Evolutionary conservation across 257 asterid species (phyloP), one percentile per base, ranked within the genome.

Genomic region (Plantago major): DNA sequence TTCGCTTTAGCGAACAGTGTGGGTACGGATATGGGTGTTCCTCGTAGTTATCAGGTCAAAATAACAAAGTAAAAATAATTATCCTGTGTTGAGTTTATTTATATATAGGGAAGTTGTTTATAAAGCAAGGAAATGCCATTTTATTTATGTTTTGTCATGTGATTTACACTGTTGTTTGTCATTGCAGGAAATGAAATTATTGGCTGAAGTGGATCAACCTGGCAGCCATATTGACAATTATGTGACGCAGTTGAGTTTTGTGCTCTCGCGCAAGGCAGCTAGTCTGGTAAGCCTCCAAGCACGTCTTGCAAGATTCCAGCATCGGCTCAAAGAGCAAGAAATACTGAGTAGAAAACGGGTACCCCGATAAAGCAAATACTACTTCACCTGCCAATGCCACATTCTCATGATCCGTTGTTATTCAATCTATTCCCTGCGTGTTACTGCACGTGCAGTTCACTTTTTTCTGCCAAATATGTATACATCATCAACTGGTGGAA

Each of bases 241-340:
- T 26, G 92, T 87, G 72, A 73, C 96, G 7, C 96, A 89, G 56
- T 75, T 93, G 79, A 83, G 89, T 72, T 87, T 89, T 42, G 86
- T 93, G 58, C 95, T 89, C 64, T 87, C 99, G 0, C 90, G 94
- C 65, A 93, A 93, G 81, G 97, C 97, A 17, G 88, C 96, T 71
- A 87, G 89, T 75, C 81, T 87, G 50, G 96, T 93, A 62, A 79
- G 99, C 75, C 95, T 93, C 46, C 99, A 89, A 73, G 97, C 99
- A 40, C 96, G 94, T n/a, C 94, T 89, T 11, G 91, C 94, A 46
- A 76, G 99, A 78, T 93, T 93, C 80, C 99, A 87, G 80, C 99
- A 93, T 72, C 94, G 91, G 49, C 74, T 89, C 71, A 86, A 83
- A 76, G 97, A 93, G 78, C 99, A 93, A 75, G 99, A 93, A 74